Conservation (phyloP, 1,284 basidiomycete species). For the Anthracocystis setariae region DNA sequence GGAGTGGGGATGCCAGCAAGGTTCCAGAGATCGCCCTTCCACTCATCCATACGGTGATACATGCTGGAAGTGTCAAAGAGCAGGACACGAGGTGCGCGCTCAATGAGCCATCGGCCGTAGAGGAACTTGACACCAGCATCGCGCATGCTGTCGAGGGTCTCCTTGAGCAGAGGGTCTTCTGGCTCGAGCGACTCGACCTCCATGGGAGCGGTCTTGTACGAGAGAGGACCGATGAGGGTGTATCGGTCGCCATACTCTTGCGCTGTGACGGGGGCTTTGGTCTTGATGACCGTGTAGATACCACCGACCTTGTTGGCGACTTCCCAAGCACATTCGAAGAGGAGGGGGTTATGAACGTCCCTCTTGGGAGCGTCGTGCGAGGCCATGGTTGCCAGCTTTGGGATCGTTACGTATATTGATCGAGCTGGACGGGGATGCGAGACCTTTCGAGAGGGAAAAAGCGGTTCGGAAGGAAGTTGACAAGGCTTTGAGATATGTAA, state of each 20-base stretch:
- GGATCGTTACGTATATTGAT: background rate
- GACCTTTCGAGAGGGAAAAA: background rate
- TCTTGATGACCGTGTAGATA: conserved; percentile 99
- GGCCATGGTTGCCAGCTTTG: conserved; percentile 21
- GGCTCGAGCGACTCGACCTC: conserved; percentile 95
- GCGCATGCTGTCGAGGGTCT: conserved; percentile 61
- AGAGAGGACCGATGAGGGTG: conserved; percentile 90
- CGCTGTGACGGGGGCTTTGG: conserved; percentile 96
- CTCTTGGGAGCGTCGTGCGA: conserved; percentile 35
- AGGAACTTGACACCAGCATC: conserved; percentile 87
- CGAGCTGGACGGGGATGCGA: background rate
- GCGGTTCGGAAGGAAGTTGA: background rate
- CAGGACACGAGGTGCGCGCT: conserved; percentile 90
- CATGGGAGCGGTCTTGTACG: conserved; percentile 97
- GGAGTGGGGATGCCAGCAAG: conserved; percentile 95
- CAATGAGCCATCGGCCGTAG: conserved; percentile 97
- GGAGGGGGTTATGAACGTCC: conserved; percentile 61
- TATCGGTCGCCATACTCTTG: conserved; percentile 76
- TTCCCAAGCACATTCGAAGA: conserved; percentile 65
- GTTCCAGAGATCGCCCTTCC: conserved; percentile 98
- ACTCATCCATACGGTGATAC: conserved; percentile 89
- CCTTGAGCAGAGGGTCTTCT: conserved; percentile 53
- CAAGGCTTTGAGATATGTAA: background rate
- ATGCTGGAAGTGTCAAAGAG: conserved; percentile 93
- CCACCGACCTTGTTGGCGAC: conserved; percentile 78